These are phyloP conservation scores for Chenopodium suecicum DNA, from an alignment of 148 eudicot genomes.

Conservation along the genomic window DNA sequence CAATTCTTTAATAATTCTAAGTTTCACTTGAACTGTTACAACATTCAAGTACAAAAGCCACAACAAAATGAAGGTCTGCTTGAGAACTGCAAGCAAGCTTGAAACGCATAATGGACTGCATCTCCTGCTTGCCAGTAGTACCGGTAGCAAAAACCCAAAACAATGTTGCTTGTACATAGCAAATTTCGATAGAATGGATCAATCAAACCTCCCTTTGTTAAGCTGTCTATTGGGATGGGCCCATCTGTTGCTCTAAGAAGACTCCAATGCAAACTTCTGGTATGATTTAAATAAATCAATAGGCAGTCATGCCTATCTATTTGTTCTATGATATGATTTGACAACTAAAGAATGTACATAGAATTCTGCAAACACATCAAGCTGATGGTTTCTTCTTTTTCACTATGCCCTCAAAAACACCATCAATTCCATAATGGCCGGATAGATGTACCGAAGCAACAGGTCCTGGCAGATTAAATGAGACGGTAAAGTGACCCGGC, in stretches of 20 bases:
- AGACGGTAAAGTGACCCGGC: constrained; percentile 58
- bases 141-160: not conserved
- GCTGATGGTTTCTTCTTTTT: constrained; percentile 15
- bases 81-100: not conserved
- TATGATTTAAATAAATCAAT: not conserved
- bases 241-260: not conserved
- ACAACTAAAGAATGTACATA: constrained; percentile 8
- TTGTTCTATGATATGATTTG: not conserved
- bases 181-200: not conserved
- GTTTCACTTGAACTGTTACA: not conserved
- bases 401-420: constrained; percentile 59
- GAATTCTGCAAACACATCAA: constrained; percentile 5
- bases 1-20: not conserved
- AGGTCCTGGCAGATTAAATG: constrained; percentile 65
- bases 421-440: constrained; percentile 49
- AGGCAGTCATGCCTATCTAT: not conserved
- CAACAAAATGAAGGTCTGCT: constrained; percentile 7
- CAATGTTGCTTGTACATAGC: not conserved
- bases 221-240: not conserved
- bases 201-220: not conserved
- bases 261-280: constrained; percentile 5
- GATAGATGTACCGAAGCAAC: constrained; percentile 41
- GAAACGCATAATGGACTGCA: not conserved
- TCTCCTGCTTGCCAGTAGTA: not conserved
- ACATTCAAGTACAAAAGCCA: constrained; percentile 10